phyloP scores from a whole-genome alignment of 306 rosid species.

The Cicer chorassanicum region DNA sequence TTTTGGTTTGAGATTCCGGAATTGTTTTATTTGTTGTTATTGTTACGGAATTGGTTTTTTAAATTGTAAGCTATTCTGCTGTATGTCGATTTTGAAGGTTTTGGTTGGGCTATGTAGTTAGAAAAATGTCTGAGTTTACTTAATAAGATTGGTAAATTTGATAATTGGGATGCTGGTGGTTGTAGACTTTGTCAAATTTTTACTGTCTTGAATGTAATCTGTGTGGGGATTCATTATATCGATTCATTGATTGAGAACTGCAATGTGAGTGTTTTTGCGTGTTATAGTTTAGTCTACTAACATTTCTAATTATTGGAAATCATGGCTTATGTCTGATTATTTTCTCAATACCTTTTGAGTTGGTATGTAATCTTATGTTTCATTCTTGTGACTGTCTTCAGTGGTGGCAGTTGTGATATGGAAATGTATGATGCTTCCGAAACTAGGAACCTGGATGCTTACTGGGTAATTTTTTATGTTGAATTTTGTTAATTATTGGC shows the following conservation, averaged over 20 bases:
- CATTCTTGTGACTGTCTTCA: constrained; percentile 42
- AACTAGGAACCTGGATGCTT: constrained; percentile 55
- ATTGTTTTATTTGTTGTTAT: neutral
- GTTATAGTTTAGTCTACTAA: neutral
- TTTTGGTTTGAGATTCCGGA: neutral
- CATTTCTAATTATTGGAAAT: constrained; percentile 9
- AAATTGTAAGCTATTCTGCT: neutral
- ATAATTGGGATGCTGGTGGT: too few species aligned
- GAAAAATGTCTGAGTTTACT: neutral
- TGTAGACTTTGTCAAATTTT: too few species aligned
- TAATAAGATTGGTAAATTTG: neutral
- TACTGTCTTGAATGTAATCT: too few species aligned
- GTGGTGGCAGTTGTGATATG: constrained; percentile 74
- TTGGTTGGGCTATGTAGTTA: neutral
- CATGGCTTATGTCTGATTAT: neutral
- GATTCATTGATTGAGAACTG: neutral
- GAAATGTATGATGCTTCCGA: constrained; percentile 67
- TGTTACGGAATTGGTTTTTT: constrained; percentile 28
- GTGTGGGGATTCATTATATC: neutral
- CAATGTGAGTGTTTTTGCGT: neutral
- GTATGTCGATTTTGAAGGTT: neutral
- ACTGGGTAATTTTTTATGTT: constrained; percentile 54
- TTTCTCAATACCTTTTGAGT: neutral
- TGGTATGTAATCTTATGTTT: constrained; percentile 43
- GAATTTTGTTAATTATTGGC: neutral